Conservation (phyloP, 2,329 filamentous ascomycete genomes). For the Salinomyces thailandicus region DNA sequence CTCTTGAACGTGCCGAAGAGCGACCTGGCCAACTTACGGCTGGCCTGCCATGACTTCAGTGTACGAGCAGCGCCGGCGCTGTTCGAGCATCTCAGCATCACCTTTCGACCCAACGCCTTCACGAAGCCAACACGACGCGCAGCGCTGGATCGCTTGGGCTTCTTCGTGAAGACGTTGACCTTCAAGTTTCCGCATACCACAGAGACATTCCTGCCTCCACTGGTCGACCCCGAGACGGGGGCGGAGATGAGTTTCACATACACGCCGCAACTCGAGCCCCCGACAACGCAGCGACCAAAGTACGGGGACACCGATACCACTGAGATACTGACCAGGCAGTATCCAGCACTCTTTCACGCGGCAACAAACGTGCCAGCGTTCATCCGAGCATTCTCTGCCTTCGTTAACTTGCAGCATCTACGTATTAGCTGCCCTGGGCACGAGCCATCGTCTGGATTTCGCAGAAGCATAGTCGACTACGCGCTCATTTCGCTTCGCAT, state of each 20-base stretch:
- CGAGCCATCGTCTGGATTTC: slow-evolving; percentile 54
- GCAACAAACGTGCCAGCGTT: slow-evolving; percentile 81
- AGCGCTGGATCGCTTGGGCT: slow-evolving; percentile 66
- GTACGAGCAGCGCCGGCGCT: slow-evolving; percentile 58
- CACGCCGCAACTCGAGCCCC: slow-evolving; percentile 56
- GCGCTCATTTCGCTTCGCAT: slow-evolving; percentile 79
- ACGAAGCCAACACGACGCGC: slow-evolving; percentile 62
- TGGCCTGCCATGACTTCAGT: slow-evolving; percentile 59
- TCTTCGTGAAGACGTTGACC: slow-evolving; percentile 65
- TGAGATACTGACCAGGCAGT: slow-evolving; percentile 74
- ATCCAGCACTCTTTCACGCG: slow-evolving; percentile 79
- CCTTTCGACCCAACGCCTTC: slow-evolving; percentile 64
- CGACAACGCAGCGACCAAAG: slow-evolving; percentile 55
- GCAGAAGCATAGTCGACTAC: slow-evolving; percentile 73
- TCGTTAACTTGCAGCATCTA: slow-evolving; percentile 63
- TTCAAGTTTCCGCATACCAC: slow-evolving; percentile 67
- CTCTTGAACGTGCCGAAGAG: slow-evolving; percentile 31
- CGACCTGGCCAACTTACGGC: slow-evolving; percentile 44
- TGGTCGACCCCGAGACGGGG: slow-evolving; percentile 66
- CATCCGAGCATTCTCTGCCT: slow-evolving; percentile 58
- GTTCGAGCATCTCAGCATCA: slow-evolving; percentile 59
- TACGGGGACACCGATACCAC: slow-evolving; percentile 72
- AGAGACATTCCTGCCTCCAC: slow-evolving; percentile 75
- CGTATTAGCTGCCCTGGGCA: slow-evolving; percentile 68
- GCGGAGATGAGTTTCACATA: slow-evolving; percentile 74